Conservation (phyloP, 164 flowering plant species). For the Akebia trifoliata region DNA sequence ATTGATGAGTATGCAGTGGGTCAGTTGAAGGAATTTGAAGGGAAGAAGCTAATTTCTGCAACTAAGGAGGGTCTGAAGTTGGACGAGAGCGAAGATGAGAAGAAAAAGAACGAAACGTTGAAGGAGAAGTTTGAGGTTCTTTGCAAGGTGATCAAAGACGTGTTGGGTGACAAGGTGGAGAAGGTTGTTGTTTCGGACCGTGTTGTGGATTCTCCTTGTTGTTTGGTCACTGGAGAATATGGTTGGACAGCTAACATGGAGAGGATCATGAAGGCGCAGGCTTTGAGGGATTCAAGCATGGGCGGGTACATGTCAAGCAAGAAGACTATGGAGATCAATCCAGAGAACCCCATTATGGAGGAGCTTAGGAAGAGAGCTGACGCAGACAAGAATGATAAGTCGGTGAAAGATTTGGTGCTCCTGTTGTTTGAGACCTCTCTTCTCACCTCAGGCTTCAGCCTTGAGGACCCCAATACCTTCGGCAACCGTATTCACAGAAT, state of each 20-base stretch:
- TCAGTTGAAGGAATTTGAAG: conserved; percentile 9
- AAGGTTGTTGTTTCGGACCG: conserved; percentile 7
- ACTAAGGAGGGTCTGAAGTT: conserved; percentile 8
- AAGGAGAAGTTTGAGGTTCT: conserved; percentile 8
- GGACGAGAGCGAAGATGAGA: conserved; percentile 7
- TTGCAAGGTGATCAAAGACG: conserved; percentile 5
- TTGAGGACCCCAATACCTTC: conserved; percentile 8
- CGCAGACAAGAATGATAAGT: conserved; percentile 6
- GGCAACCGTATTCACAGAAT: conserved; percentile 7
- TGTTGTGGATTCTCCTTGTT: conserved; percentile 3
- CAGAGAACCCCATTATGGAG: conserved; percentile 6
- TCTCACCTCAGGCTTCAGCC: conserved; percentile 4
- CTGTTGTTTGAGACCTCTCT: conserved; percentile 6
- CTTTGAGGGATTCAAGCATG: conserved; percentile 9
- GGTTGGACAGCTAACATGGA: conserved; percentile 11
- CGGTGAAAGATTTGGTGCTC: conserved; percentile 7
- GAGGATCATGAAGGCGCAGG: conserved; percentile 10
- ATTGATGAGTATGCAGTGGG: conserved; percentile 7
- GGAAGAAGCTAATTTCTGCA: conserved; percentile 6
- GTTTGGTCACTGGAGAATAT: conserved; percentile 11
- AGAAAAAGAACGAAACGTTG: conserved; percentile 2
- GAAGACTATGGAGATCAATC: conserved; percentile 10
- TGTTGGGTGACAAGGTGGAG: conserved; percentile 9
- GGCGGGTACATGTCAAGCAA: conserved; percentile 7
- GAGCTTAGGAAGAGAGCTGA: conserved; percentile 9